These are phyloP conservation scores for Acanthamoeba healyi DNA, from an alignment of 208 protist genomes.

Conservation along the genomic window DNA sequence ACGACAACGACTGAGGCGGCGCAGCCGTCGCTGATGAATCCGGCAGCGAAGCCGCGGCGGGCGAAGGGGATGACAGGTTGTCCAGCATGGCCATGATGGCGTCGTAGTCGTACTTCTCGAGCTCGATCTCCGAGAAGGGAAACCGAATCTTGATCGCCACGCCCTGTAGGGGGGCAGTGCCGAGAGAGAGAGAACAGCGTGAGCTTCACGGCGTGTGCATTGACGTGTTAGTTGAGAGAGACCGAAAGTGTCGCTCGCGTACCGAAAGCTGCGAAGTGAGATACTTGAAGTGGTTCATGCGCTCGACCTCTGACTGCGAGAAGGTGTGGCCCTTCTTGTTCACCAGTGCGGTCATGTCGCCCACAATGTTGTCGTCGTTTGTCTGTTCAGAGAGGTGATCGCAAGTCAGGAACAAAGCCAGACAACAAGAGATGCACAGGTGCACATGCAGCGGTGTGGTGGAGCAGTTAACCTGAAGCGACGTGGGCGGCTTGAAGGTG, in stretches of 20 bases:
- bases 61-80: background rate
- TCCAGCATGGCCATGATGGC: background rate
- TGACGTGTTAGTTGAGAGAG: no score
- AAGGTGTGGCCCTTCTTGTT: conserved; percentile 2
- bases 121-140: conserved; percentile 3
- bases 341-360: background rate
- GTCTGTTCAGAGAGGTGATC: background rate
- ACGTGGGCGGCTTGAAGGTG: background rate
- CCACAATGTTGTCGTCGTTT: background rate
- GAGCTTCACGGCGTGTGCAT: no score
- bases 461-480: background rate
- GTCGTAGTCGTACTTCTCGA: conserved; percentile 30
- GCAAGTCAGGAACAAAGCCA: no score
- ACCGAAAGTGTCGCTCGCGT: no score
- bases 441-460: background rate
- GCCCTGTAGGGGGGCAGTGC: background rate
- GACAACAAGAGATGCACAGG: no score
- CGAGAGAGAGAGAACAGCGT: background rate
- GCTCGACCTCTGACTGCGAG: background rate
- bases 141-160: background rate
- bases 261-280: background rate
- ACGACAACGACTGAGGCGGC: background rate
- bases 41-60: background rate
- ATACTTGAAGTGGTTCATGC: conserved; percentile 2
- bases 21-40: background rate